Evolutionary conservation across 2,329 filamentous ascomycete genomes (phyloP).

Genomic region (Gaeumannomyces sp.): DNA sequence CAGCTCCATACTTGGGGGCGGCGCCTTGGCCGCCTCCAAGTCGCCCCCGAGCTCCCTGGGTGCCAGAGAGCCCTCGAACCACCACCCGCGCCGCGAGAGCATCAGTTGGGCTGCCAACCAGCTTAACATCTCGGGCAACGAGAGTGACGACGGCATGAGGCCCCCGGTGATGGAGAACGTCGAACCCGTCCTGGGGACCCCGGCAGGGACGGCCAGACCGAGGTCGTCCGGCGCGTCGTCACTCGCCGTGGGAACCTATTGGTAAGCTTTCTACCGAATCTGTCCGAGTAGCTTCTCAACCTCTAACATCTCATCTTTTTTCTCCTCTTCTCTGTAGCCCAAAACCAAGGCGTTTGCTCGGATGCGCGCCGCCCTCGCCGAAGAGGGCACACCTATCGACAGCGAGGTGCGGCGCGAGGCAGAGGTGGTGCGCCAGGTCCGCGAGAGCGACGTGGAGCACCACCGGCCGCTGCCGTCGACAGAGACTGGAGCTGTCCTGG

Average conservation of each 20-base stretch:
- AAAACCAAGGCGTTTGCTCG: conserved; percentile 95
- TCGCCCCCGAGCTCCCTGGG: conserved; percentile 58
- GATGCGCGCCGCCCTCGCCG: conserved; percentile 80
- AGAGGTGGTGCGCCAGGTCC: conserved; percentile 91
- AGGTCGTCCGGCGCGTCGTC: conserved; percentile 75
- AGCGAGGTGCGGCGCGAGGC: conserved; percentile 85
- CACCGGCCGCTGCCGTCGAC: conserved; percentile 40
- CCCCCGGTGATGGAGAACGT: conserved; percentile 37
- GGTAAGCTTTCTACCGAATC: conserved; percentile 42
- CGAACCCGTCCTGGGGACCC: conserved; percentile 36
- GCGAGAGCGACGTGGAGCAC: conserved; percentile 73
- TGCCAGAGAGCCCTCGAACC: conserved; percentile 24
- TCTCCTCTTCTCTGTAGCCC: conserved; percentile 47
- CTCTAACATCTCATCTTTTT: neutral
- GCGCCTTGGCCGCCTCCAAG: conserved; percentile 47
- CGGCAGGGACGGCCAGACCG: conserved; percentile 54
- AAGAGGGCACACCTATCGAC: conserved; percentile 83
- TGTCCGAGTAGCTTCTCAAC: conserved; percentile 3
- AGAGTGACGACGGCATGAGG: conserved; percentile 64
- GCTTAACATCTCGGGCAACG: conserved; percentile 73
- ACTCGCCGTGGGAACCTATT: conserved; percentile 84
- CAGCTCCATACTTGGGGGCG: conserved; percentile 26
- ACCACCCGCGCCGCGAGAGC: conserved; percentile 69
- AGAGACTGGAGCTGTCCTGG: conserved; percentile 48
- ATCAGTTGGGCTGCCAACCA: conserved; percentile 88